Percentiles rank a stretch among this genome's conserved stretches.
Evolutionary conservation across 805 yeast species (phyloP).

Genomic region (Candida suzukii): DNA sequence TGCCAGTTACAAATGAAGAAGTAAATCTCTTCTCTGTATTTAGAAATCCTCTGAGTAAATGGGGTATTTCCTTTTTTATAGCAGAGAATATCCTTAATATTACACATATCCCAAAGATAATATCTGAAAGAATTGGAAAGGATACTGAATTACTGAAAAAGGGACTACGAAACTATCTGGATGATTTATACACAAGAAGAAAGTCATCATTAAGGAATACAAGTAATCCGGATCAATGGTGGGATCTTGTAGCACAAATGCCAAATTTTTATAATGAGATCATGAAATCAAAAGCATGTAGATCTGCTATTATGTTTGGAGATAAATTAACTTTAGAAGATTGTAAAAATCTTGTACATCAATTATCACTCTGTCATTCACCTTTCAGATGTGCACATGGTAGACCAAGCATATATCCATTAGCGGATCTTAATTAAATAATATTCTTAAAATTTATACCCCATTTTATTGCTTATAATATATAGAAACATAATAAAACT

Average conservation of each 20-base stretch:
- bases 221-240: slow-evolving; percentile 24
- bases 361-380: slow-evolving; percentile 39
- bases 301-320: slow-evolving; percentile 70
- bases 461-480: too few relatives aligned
- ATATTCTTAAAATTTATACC: too few relatives aligned
- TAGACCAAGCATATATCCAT: slow-evolving; percentile 48
- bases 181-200: slow-evolving; percentile 31
- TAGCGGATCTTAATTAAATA: neutral
- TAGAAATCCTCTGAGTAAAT: slow-evolving; percentile 22
- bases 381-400: slow-evolving; percentile 89
- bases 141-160: slow-evolving; percentile 25
- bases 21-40: slow-evolving; percentile 22
- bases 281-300: slow-evolving; percentile 58
- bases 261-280: slow-evolving; percentile 46
- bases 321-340: slow-evolving; percentile 34
- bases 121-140: slow-evolving; percentile 16
- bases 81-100: slow-evolving; percentile 14
- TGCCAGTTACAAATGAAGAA: slow-evolving; percentile 26
- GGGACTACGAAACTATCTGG: slow-evolving; percentile 35
- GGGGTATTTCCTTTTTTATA: slow-evolving; percentile 35
- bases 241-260: slow-evolving; percentile 30
- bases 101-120: slow-evolving; percentile 38
- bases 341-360: slow-evolving; percentile 36
- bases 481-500: too few relatives aligned
- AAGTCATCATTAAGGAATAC: neutral